These are phyloP conservation scores for Aspergillus panamensis DNA, from an alignment of 495 filamentous ascomycete genomes.

Conservation along the genomic window DNA sequence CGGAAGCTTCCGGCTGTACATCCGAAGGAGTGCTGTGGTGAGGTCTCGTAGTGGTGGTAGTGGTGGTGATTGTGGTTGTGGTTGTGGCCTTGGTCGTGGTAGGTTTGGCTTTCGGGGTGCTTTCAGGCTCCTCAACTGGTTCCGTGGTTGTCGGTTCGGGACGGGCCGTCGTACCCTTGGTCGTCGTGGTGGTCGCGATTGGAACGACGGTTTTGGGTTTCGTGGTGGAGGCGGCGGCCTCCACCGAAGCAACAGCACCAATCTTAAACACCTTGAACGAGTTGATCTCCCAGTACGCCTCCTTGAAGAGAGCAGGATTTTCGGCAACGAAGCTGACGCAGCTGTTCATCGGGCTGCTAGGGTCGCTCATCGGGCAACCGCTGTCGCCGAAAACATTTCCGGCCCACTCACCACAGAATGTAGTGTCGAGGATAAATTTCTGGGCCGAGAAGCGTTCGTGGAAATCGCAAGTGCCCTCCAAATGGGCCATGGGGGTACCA, in stretches of 20 bases:
- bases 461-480: conserved; percentile 66
- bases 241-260: conserved; percentile 8
- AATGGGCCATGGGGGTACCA: conserved; percentile 60
- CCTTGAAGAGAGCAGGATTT: conserved; percentile 55
- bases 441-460: conserved; percentile 63
- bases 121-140: background rate
- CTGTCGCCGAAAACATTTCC: conserved; percentile 52
- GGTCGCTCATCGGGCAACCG: conserved; percentile 37
- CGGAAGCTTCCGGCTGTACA: conserved; percentile 1
- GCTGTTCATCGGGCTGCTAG: conserved; percentile 38
- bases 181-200: conserved; percentile 1
- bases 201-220: background rate
- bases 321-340: conserved; percentile 65
- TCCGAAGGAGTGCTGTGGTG: background rate
- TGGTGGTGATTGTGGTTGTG: background rate
- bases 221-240: too few species aligned
- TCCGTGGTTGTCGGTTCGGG: conserved; percentile 8
- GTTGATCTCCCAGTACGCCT: conserved; percentile 72
- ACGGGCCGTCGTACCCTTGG: background rate
- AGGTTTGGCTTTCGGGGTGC: background rate
- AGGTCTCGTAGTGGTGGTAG: background rate
- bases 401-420: conserved; percentile 90
- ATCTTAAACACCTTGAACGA: conserved; percentile 60
- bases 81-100: conserved; percentile 3
- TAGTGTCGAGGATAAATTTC: conserved; percentile 75